Conservation (phyloP, 78 protist species). For the Dictyostelium brefeldianum region DNA sequence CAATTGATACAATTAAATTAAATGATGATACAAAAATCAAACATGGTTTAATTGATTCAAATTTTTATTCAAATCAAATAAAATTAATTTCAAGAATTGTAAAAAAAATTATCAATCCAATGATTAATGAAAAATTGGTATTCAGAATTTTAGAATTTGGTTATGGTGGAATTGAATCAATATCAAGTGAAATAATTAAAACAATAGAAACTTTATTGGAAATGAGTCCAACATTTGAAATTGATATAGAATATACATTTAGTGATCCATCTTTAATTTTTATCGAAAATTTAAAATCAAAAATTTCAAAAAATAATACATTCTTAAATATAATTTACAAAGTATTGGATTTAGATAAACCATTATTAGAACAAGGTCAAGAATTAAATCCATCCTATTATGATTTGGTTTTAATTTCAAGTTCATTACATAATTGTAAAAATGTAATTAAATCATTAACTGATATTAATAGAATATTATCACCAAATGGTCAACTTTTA, state of each 20-base stretch:
- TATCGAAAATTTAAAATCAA: not conserved
- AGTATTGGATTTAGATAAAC: not conserved
- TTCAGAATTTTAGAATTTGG: constrained; percentile 27
- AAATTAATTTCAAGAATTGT: no score
- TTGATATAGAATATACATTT: constrained; percentile 14
- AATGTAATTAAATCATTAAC: no score
- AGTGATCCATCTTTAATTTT: not conserved
- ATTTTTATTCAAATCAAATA: no score
- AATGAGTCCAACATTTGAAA: not conserved
- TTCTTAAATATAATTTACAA: no score
- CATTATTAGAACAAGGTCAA: not conserved
- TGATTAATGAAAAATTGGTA: not conserved
- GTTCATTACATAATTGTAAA: not conserved
- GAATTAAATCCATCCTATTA: not conserved
- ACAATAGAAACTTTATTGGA: not conserved
- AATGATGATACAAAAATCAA: no score
- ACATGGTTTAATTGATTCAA: no score
- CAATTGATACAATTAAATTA: not conserved
- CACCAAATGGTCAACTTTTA: not conserved
- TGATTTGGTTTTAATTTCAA: not conserved
- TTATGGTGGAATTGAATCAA: constrained; percentile 14
- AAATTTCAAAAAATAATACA: no score
- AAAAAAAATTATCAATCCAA: not conserved
- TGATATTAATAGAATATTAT: not conserved
- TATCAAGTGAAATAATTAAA: not conserved